Evolutionary conservation across 1,139 yeast genomes (phyloP), one percentile per base, ranked within the genome.

Genomic region (Candida sanyaensis): DNA sequence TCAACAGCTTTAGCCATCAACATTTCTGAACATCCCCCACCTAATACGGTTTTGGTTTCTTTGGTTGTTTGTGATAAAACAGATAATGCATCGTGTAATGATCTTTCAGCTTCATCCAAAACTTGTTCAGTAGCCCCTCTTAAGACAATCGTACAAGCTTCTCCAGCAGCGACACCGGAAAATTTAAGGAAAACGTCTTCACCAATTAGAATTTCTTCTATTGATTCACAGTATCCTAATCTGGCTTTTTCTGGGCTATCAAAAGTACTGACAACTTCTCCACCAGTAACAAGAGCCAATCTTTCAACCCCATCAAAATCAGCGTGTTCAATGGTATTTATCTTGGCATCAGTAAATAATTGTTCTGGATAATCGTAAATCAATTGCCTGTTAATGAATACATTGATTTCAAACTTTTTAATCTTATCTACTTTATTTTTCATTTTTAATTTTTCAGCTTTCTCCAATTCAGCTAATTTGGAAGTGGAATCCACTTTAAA

Each of bases 1-100:
- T 95, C 99, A 33, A 93, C 98, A 6, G 99, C 97, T 68, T 89
- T 90, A 10, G 97, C 88, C 99, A 93, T 93, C 59, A 90, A 78
- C 97, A 93, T 92, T 70, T 93, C 99, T 4, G 97, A 85, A 65
- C 97, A 92, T 27, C 99, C 99, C 56, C 97, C 99, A 49, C 99
- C 99, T 43, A 93, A 79, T 34, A 95, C 95, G 2, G 97, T 91
- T 66, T 92, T 84, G n/a, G 98, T 88, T 62, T 91, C 97, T 58
- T 78, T 84, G 1, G 97, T 93, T 12, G 99, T 93, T 71, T 95
- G 99, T 1, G 97, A 90, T 50, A 93, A 78, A 11, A 93, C 99
- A 2, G 97, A 89, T 50, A 93, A 77, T 1, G 99, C 99, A 70
- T 93, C 99, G 64, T 95, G 99, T 53, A 93, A 76, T 1, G 99